A percentile compares a stretch with the other conserved stretches of the same genome.
Evolutionary conservation across 192 early-diverging fungal species (phyloP).

Genomic region (Coemansia sp.): DNA sequence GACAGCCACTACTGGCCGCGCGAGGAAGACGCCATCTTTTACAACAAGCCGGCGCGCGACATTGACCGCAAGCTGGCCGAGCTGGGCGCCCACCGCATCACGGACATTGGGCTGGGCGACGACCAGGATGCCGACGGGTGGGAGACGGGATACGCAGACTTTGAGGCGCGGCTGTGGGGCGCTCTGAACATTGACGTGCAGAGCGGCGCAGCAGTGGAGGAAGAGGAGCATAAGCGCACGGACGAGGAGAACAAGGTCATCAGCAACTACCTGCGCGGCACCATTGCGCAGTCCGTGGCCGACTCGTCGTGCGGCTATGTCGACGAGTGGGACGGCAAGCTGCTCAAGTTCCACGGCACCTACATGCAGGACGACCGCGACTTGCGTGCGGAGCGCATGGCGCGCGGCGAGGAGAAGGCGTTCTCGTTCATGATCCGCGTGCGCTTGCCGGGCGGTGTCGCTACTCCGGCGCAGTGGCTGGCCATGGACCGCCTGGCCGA

Average conservation of each 20-base stretch:
- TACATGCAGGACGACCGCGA: slow-evolving; percentile 98
- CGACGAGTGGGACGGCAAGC: slow-evolving; percentile 82
- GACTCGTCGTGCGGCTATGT: slow-evolving; percentile 81
- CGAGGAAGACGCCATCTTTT: slow-evolving; percentile 83
- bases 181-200: slow-evolving; percentile 70
- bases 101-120: slow-evolving; percentile 73
- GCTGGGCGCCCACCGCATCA: slow-evolving; percentile 66
- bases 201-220: slow-evolving; percentile 49
- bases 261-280: slow-evolving; percentile 89
- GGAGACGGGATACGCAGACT: slow-evolving; percentile 72
- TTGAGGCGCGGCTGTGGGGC: slow-evolving; percentile 78
- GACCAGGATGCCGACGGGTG: slow-evolving; percentile 92
- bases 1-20: slow-evolving; percentile 97
- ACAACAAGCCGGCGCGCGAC: slow-evolving; percentile 85
- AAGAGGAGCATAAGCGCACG: slow-evolving; percentile 60
- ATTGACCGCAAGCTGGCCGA: slow-evolving; percentile 72
- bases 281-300: slow-evolving; percentile 77
- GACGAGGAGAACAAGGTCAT: slow-evolving; percentile 91
- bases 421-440: slow-evolving; percentile 97
- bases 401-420: slow-evolving; percentile 84
- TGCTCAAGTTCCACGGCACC: slow-evolving; percentile 95
- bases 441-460: slow-evolving; percentile 85
- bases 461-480: slow-evolving; percentile 85
- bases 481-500: slow-evolving; percentile 90
- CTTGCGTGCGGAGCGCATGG: slow-evolving; percentile 74